These are phyloP conservation scores for Ganoderma sinense DNA, from an alignment of 1,284 basidiomycete species.

Conservation along the genomic window DNA sequence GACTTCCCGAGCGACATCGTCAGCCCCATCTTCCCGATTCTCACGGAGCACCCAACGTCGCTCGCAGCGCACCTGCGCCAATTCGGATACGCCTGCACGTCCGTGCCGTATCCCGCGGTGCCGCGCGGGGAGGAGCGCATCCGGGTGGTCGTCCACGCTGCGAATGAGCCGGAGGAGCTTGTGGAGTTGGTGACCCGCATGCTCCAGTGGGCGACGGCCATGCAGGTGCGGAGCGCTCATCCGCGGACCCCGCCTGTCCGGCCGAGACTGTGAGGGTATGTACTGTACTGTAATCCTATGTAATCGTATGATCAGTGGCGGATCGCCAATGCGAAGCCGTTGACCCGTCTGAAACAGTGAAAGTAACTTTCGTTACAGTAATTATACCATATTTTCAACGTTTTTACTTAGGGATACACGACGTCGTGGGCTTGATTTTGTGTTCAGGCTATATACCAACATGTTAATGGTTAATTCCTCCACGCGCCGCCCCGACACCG, in stretches of 20 bases:
- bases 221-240: slow-evolving; percentile 4
- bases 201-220: slow-evolving; percentile 41
- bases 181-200: slow-evolving; percentile 39
- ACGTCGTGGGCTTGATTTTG: neutral
- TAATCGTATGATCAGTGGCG: neutral
- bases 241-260: neutral
- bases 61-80: slow-evolving; percentile 68
- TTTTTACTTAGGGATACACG: too few species aligned
- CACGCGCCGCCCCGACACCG: too few species aligned
- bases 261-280: neutral
- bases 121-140: slow-evolving; percentile 65
- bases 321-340: neutral
- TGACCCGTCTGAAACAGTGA: neutral
- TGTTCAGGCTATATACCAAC: neutral
- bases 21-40: slow-evolving; percentile 81
- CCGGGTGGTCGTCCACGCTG: slow-evolving; percentile 81
- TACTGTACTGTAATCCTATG: neutral
- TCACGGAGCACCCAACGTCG: slow-evolving; percentile 73
- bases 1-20: slow-evolving; percentile 22
- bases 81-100: slow-evolving; percentile 71
- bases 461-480: neutral
- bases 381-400: too few species aligned
- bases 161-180: slow-evolving; percentile 71
- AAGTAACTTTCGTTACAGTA: too few species aligned
- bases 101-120: slow-evolving; percentile 71